Conservation (phyloP, 2,329 filamentous ascomycete species). For the Phaeosphaeria sp. region DNA sequence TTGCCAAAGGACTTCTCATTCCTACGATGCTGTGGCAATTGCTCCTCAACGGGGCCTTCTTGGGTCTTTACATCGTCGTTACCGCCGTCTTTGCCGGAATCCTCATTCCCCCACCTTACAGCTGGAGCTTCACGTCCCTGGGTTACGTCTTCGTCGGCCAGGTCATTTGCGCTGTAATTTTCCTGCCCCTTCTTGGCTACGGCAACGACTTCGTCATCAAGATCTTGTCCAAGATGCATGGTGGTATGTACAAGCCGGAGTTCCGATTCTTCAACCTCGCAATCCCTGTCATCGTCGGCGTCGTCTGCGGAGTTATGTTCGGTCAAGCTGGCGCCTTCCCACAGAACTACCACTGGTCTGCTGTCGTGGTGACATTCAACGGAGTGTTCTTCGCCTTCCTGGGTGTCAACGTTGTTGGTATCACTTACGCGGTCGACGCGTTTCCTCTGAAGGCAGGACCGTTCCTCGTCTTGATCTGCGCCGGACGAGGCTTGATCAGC, state of each 20-base stretch:
- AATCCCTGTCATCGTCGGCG: constrained; percentile 7
- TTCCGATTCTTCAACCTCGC: constrained; percentile 11
- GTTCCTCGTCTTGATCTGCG: constrained; percentile 17
- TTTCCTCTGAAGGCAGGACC: constrained; percentile 18
- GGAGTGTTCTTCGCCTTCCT: constrained; percentile 18
- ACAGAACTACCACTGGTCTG: constrained; percentile 13
- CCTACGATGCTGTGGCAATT: background rate
- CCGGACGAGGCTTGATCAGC: constrained; percentile 15
- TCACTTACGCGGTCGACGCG: constrained; percentile 17
- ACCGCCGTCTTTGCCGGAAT: constrained; percentile 15
- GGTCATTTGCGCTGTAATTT: background rate
- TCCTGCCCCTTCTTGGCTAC: background rate
- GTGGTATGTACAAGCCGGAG: constrained; percentile 4
- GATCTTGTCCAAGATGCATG: background rate
- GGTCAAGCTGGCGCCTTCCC: constrained; percentile 13
- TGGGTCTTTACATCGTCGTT: constrained; percentile 19
- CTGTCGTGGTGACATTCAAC: constrained; percentile 15
- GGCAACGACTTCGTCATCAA: background rate
- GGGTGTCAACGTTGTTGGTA: constrained; percentile 11
- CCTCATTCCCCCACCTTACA: constrained; percentile 12
- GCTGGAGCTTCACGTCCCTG: constrained; percentile 13
- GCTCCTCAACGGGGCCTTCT: constrained; percentile 10
- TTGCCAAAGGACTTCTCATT: background rate
- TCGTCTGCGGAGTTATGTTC: constrained; percentile 15
- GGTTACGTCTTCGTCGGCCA: constrained; percentile 18